Evolutionary conservation across 2,329 filamentous ascomycete genomes (phyloP), one percentile per base, ranked within the genome.

Genomic region (Colletotrichum tanaceti): DNA sequence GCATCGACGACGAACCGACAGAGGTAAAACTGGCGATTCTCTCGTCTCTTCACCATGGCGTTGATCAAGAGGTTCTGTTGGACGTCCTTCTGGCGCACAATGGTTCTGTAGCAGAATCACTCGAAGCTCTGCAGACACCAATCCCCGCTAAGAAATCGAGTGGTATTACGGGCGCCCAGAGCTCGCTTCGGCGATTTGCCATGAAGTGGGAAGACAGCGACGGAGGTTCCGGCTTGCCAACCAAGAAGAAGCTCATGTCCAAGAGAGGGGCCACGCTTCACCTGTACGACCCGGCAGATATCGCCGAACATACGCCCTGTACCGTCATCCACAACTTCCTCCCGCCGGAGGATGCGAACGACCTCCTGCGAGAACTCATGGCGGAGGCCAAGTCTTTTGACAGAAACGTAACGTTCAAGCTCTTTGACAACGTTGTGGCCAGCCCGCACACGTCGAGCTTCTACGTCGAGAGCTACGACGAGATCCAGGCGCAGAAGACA

Each of bases 241-340:
- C 65, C 35, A 86, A 82, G 74, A 87, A 84, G 74, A 87, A 83
- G 71, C 71, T 86, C 0, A 79, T 92, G 68, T 90, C 91, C 0
- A 91, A 88, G 74, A 97, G 91, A 76, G 95, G 94, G 14, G 88
- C 89, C 73, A 98, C 95, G 0, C 80, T 98, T 2, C 92, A 95
- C 75, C 83, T 98, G 0, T 98, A 92, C 78, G 89, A 92, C 49
- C 92, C 94, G 0, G 84, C 89, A 46, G 94, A 97, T 73, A 88
- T 98, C 53, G 91, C 93, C 57, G 85, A 87, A 28, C 87, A 97
- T 75, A 97, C 95, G 0, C 94, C 96, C 1, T 98, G 94, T 79
- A 94, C 93, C 13, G 92, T 98, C 72, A 89, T 98, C 63, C 94
- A 97, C 79, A 96, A 97, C 75, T 98, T 98, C 73, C 83, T 99